phyloP scores from a whole-genome alignment of 768 basidiomycete genomes.

The Hypsizygus marmoreus region DNA sequence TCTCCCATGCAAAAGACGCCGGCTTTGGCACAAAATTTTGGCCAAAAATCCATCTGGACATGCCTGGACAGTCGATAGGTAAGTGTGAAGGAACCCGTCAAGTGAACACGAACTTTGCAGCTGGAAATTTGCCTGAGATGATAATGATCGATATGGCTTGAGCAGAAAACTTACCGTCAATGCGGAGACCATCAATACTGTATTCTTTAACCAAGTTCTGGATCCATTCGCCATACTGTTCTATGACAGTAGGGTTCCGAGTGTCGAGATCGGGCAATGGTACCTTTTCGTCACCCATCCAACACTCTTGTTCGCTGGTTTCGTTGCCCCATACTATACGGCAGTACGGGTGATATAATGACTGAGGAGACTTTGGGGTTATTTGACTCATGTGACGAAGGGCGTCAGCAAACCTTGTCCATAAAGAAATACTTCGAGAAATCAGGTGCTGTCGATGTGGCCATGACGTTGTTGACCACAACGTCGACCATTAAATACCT shows the following conservation, averaged over 20 bases:
- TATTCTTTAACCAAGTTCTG: slow-evolving; percentile 66
- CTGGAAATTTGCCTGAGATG: slow-evolving; percentile 34
- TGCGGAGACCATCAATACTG: slow-evolving; percentile 82
- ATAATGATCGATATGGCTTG: not conserved
- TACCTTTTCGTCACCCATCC: slow-evolving; percentile 78
- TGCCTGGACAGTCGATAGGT: slow-evolving; percentile 52
- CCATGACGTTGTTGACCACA: slow-evolving; percentile 86
- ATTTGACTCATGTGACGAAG: not conserved
- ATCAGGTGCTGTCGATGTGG: slow-evolving; percentile 62
- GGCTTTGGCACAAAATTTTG: slow-evolving; percentile 67
- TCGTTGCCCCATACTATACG: slow-evolving; percentile 68
- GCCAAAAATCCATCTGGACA: slow-evolving; percentile 77
- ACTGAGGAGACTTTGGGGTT: slow-evolving; percentile 33
- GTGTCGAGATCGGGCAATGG: slow-evolving; percentile 83
- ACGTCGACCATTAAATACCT: slow-evolving; percentile 85
- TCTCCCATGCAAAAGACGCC: slow-evolving; percentile 89
- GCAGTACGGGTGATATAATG: slow-evolving; percentile 80
- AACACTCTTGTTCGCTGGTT: slow-evolving; percentile 75
- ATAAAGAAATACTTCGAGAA: slow-evolving; percentile 71
- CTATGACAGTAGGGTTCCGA: slow-evolving; percentile 60
- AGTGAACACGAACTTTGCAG: slow-evolving; percentile 41
- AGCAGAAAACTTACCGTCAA: slow-evolving; percentile 61
- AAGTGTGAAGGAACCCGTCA: slow-evolving; percentile 7
- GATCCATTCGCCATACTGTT: slow-evolving; percentile 71
- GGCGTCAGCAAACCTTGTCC: slow-evolving; percentile 43